These are phyloP conservation scores for Globisporangium radiosum DNA, from an alignment of 352 stramenopile genomes.

Conservation along the genomic window DNA sequence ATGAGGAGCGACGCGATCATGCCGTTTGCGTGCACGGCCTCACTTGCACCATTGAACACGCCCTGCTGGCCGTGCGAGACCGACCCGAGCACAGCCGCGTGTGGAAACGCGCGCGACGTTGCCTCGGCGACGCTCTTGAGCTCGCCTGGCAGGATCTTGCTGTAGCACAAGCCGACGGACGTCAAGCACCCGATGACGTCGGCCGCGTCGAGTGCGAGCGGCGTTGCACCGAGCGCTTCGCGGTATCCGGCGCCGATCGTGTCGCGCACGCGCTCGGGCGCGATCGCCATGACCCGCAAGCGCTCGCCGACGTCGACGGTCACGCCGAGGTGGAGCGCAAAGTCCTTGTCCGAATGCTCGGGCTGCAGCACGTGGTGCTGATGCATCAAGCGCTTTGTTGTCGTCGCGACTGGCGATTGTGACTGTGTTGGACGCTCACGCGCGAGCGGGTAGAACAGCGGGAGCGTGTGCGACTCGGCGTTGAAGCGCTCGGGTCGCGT, in stretches of 20 bases:
- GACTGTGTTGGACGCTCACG: constrained; percentile 22
- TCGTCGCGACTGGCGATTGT: neutral
- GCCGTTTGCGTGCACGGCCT: constrained; percentile 64
- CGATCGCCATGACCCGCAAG: constrained; percentile 73
- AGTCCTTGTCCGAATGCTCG: constrained; percentile 39
- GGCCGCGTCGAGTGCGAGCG: constrained; percentile 40
- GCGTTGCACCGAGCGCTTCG: constrained; percentile 44
- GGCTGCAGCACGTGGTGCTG: constrained; percentile 71
- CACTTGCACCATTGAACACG: constrained; percentile 45
- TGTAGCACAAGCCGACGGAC: constrained; percentile 61
- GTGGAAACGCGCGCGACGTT: constrained; percentile 45
- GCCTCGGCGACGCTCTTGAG: constrained; percentile 47
- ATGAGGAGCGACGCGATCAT: constrained; percentile 75
- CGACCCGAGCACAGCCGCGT: constrained; percentile 42
- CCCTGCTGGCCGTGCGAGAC: constrained; percentile 73
- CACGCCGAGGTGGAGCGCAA: constrained; percentile 44
- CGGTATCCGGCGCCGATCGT: constrained; percentile 44
- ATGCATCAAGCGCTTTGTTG: constrained; percentile 23
- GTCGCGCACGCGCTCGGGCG: constrained; percentile 38
- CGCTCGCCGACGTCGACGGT: constrained; percentile 55
- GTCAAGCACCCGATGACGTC: constrained; percentile 71
- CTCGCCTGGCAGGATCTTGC: constrained; percentile 59
- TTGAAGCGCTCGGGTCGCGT: constrained; percentile 58
- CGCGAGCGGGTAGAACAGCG: constrained; percentile 69
- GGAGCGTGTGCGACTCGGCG: constrained; percentile 52